Conservation (phyloP, 129 eudicot species). For the Pittosporum tobira region DNA sequence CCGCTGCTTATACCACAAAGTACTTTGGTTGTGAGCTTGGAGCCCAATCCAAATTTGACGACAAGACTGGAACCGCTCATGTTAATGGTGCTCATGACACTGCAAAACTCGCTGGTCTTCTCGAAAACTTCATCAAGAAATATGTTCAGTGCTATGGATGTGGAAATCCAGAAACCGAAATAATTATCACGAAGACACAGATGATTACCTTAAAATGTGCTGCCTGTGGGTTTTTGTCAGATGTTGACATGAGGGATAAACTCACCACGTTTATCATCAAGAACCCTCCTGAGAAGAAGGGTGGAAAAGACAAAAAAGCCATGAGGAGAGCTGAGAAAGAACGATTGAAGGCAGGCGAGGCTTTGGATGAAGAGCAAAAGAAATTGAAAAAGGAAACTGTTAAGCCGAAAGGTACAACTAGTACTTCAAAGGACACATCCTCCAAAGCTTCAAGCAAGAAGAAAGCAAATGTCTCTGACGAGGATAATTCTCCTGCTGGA, state of each 20-base stretch:
- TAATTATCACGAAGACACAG: constrained; percentile 45
- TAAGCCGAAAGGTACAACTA: constrained; percentile 24
- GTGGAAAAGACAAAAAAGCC: constrained; percentile 44
- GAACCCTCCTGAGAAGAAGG: constrained; percentile 53
- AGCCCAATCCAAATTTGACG: constrained; percentile 62
- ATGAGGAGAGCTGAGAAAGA: constrained; percentile 69
- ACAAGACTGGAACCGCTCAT: constrained; percentile 47
- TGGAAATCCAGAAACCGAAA: constrained; percentile 60
- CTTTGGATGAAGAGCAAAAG: constrained; percentile 50
- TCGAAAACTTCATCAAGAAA: constrained; percentile 55
- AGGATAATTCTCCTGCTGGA: constrained; percentile 39
- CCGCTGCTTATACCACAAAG: constrained; percentile 52
- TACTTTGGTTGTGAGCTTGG: constrained; percentile 68
- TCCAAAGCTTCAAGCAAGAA: constrained; percentile 31
- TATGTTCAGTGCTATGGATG: constrained; percentile 67
- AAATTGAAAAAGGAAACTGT: constrained; percentile 42
- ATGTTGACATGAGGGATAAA: constrained; percentile 66
- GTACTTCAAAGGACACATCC: constrained; percentile 16
- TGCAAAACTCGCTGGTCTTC: constrained; percentile 46
- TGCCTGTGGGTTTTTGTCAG: constrained; percentile 65
- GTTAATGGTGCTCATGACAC: constrained; percentile 61
- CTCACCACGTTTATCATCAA: constrained; percentile 47
- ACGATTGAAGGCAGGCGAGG: constrained; percentile 49
- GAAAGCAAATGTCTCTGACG: constrained; percentile 49
- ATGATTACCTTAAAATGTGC: constrained; percentile 51